A percentile compares a stretch with the other conserved stretches of the same genome.
These are phyloP conservation scores for Lasiodiplodia sp. DNA, from an alignment of 2,329 filamentous ascomycete genomes.

Conservation along the genomic window DNA sequence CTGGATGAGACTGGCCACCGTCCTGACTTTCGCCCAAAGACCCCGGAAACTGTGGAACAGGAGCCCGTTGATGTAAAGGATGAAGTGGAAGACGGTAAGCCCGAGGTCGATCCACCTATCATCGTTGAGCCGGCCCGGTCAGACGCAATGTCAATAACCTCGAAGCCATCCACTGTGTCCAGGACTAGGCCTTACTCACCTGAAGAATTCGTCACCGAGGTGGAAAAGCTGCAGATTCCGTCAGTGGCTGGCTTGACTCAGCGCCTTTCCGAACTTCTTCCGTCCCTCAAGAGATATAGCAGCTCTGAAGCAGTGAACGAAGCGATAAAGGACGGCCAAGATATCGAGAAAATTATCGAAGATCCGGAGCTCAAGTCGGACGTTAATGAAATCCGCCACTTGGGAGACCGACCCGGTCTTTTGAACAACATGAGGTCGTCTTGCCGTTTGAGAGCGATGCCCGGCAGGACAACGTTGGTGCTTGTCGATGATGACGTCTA, in stretches of 20 bases:
- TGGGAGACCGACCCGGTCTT: constrained; percentile 26
- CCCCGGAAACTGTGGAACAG: constrained; percentile 15
- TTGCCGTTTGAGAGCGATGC: constrained; percentile 43
- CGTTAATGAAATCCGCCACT: constrained; percentile 20
- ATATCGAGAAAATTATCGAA: constrained; percentile 26
- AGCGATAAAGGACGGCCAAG: constrained; percentile 40
- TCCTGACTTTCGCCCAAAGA: constrained; percentile 24
- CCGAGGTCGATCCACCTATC: neutral
- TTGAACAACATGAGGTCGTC: constrained; percentile 41
- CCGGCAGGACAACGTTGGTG: constrained; percentile 42
- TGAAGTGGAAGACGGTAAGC: neutral
- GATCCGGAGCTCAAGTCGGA: constrained; percentile 25
- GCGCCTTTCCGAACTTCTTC: constrained; percentile 55
- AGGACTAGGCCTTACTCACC: constrained; percentile 46
- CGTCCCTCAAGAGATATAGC: constrained; percentile 51
- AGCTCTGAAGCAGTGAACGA: constrained; percentile 46
- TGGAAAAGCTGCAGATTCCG: constrained; percentile 56
- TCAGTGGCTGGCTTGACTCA: constrained; percentile 55
- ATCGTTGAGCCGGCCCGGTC: constrained; percentile 26
- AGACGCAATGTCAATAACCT: constrained; percentile 27
- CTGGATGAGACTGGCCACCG: constrained; percentile 44
- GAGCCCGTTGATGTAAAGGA: neutral
- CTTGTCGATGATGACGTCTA: constrained; percentile 45
- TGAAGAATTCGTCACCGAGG: constrained; percentile 52
- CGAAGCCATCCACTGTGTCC: constrained; percentile 11